Evolutionary conservation across 257 asterid genomes (phyloP), one percentile per base, ranked within the genome.

Genomic region (Solanum gandarillasii): DNA sequence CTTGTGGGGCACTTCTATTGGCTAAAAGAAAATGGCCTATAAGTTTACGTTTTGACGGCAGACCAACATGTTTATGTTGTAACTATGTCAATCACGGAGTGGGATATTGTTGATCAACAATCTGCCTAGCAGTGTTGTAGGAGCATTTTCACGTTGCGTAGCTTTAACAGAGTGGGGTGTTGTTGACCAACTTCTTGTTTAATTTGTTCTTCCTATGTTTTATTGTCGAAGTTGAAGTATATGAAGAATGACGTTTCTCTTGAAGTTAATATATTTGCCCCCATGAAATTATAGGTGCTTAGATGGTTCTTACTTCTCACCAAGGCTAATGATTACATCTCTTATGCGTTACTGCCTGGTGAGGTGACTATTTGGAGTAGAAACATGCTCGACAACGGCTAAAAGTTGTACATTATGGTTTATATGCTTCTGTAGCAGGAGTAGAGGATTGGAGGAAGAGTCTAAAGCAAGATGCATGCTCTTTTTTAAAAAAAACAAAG

Each of bases 81-180:
- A 94, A 88, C 89, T 90, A 41, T 90, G 92, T 89, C 91, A 89
- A 87, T 95, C 95, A 29, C 91, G 55, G 89, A 91, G 87, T 34
- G 94, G 96, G 82, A 9, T 62, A 4, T 87, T 87, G 8, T 92
- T 96, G 98, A 88, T 81, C 72, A 95, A 94, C 6, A 91, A 90
- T 76, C 55, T 92, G 60, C 90, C 88, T 3, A 87, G 87, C 31
- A 88, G 86, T 23, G 86, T 87, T 83, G 5, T 5, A 21, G 89
- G 87, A 32, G 87, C 27, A 25, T 86, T 84, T 39, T 89, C 93
- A 3, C 92, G 95, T 8, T 93, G 94, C 89, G 85, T 94, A 75
- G 86, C 96, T 55, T 87, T 93, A 92, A 91, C 96, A 89, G 83
- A 95, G 93, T 89, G 96, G 93, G 7, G 23, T 16, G 62, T 52